Percentiles rank a stretch among this genome's conserved stretches.
These are phyloP conservation scores for Aegilops bicornis DNA, from an alignment of 176 grass and related monocot species.

Conservation along the genomic window DNA sequence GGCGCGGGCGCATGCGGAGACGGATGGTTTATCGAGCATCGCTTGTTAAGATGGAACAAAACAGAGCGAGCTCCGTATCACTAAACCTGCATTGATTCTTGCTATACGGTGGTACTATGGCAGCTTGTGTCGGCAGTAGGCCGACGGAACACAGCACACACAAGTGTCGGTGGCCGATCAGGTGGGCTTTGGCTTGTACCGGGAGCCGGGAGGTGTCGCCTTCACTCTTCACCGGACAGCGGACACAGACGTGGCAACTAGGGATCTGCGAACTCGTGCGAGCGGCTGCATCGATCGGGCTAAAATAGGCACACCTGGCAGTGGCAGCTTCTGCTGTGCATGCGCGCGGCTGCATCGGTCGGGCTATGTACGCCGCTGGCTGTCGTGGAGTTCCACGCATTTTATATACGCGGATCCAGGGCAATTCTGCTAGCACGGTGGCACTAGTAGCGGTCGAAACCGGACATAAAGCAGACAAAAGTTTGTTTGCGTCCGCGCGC, in stretches of 20 bases:
- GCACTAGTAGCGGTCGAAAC: not conserved
- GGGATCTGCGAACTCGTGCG: not conserved
- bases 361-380: not conserved
- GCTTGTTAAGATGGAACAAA: no score
- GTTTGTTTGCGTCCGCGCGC: no score
- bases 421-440: not conserved
- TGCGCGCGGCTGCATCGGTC: not conserved
- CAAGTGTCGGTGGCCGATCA: slow-evolving; percentile 17
- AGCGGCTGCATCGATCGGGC: slow-evolving; percentile 9
- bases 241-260: not conserved
- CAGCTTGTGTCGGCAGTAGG: no score
- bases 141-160: no score
- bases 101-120: no score
- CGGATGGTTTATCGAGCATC: no score
- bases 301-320: not conserved
- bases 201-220: not conserved
- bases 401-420: not conserved
- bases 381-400: not conserved
- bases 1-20: no score
- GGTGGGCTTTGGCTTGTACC: not conserved
- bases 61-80: no score
- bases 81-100: no score
- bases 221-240: not conserved
- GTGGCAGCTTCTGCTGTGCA: not conserved
- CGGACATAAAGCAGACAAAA: no score